These are phyloP conservation scores for Plantago coronopus DNA, from an alignment of 305 asterid genomes.

Conservation along the genomic window DNA sequence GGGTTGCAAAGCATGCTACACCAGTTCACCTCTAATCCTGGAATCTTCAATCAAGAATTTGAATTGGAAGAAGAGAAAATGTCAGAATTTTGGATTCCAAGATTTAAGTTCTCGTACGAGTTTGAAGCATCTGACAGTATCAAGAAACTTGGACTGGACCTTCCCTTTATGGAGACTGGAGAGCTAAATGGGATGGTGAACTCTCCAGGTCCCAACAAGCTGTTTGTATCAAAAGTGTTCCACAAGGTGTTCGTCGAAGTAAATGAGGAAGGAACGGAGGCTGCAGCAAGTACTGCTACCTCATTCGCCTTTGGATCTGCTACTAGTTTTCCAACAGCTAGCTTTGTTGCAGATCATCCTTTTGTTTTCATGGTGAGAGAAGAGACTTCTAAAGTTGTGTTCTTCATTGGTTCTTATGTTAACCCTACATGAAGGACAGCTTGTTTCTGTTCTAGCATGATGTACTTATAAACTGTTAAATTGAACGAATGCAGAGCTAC, in stretches of 20 bases:
- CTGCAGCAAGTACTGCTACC: background rate
- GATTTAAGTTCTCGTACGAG: background rate
- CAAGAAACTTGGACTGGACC: background rate
- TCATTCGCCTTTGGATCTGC: background rate
- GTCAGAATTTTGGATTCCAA: background rate
- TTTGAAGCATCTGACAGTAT: background rate
- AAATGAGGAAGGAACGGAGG: background rate
- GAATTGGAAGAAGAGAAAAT: background rate
- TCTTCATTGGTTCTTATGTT: background rate
- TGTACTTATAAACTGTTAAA: no score
- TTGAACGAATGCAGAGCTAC: no score
- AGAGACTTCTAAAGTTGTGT: background rate
- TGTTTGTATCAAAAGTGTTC: background rate
- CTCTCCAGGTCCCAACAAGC: background rate
- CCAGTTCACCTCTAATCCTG: no score
- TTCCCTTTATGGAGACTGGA: background rate
- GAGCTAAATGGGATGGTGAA: background rate
- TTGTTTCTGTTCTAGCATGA: no score
- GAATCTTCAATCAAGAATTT: background rate
- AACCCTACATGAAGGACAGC: background rate
- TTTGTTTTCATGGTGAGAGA: background rate
- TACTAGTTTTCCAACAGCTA: background rate
- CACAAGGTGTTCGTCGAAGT: background rate
- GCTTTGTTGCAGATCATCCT: background rate
- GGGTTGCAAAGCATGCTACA: background rate